Evolutionary conservation across 306 rosid species (phyloP).

Genomic region (Casuarina equisetifolia): DNA sequence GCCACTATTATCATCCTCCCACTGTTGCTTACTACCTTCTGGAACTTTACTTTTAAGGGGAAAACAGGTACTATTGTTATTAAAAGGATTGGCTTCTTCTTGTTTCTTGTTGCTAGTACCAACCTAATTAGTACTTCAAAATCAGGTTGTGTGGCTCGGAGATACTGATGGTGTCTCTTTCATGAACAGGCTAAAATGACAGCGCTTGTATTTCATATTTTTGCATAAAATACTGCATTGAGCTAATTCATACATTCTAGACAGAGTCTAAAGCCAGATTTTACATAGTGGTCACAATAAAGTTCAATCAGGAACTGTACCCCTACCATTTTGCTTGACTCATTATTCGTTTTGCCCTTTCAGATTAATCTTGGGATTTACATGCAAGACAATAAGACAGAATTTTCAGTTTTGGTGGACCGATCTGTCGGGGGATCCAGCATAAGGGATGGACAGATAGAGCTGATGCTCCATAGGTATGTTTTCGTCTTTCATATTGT

Average conservation of each 20-base stretch:
- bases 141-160: background rate
- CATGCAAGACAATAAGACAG: slow-evolving; percentile 53
- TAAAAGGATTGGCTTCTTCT: no score
- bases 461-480: slow-evolving; percentile 88
- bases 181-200: background rate
- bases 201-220: background rate
- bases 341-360: slow-evolving; percentile 17
- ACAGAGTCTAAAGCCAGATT: background rate
- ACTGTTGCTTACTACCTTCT: background rate
- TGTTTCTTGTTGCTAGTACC: background rate
- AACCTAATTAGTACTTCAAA: background rate
- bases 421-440: slow-evolving; percentile 87
- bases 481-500: slow-evolving; percentile 3
- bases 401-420: slow-evolving; percentile 74
- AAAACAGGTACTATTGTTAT: no score
- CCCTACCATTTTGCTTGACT: background rate
- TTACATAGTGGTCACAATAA: background rate
- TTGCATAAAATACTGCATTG: background rate
- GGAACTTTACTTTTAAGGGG: background rate
- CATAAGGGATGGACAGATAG: slow-evolving; percentile 71
- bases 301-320: background rate
- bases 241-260: slow-evolving; percentile 3
- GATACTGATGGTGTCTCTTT: background rate
- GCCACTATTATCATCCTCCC: background rate
- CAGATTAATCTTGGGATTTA: slow-evolving; percentile 80